phyloP scores from a whole-genome alignment of 805 yeast genomes.

The Kuraishia floccosa region DNA sequence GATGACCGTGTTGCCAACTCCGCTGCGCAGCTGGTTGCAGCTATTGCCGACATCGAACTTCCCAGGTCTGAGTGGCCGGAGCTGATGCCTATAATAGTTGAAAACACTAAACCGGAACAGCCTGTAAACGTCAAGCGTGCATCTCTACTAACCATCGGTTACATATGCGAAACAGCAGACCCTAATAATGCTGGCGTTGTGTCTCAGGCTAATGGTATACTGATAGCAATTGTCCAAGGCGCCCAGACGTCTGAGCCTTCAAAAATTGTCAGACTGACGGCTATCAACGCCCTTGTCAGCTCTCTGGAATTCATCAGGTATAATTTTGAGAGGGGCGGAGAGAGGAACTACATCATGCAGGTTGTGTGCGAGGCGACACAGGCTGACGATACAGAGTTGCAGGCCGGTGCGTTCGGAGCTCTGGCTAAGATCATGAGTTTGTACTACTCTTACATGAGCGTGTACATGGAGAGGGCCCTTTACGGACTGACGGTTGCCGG shows the following conservation, averaged over 20 bases:
- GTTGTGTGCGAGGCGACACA: conserved; percentile 99
- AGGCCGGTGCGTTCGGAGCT: conserved; percentile 94
- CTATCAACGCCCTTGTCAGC: conserved; percentile 82
- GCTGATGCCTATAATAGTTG: conserved; percentile 72
- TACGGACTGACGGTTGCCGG: conserved; percentile 85
- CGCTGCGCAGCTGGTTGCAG: conserved; percentile 90
- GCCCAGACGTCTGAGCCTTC: conserved; percentile 78
- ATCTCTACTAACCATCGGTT: conserved; percentile 82
- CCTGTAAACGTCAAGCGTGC: conserved; percentile 78
- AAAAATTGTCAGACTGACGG: conserved; percentile 70
- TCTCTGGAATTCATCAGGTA: conserved; percentile 81
- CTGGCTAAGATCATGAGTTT: conserved; percentile 83
- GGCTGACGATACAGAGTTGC: conserved; percentile 67
- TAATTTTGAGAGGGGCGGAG: conserved; percentile 89
- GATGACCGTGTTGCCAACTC: conserved; percentile 76
- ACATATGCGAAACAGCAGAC: conserved; percentile 91
- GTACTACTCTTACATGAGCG: conserved; percentile 82
- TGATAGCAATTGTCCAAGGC: conserved; percentile 95
- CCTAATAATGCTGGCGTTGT: conserved; percentile 68
- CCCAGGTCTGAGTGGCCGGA: conserved; percentile 86
- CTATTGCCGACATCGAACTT: conserved; percentile 92
- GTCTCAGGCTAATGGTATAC: conserved; percentile 80
- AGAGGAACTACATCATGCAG: conserved; percentile 95
- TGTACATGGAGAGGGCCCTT: conserved; percentile 95
- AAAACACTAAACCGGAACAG: conserved; percentile 71